A percentile compares a stretch with the other conserved stretches of the same genome.
phyloP scores from a whole-genome alignment of 768 basidiomycete species.

The Suillus clintonianus region DNA sequence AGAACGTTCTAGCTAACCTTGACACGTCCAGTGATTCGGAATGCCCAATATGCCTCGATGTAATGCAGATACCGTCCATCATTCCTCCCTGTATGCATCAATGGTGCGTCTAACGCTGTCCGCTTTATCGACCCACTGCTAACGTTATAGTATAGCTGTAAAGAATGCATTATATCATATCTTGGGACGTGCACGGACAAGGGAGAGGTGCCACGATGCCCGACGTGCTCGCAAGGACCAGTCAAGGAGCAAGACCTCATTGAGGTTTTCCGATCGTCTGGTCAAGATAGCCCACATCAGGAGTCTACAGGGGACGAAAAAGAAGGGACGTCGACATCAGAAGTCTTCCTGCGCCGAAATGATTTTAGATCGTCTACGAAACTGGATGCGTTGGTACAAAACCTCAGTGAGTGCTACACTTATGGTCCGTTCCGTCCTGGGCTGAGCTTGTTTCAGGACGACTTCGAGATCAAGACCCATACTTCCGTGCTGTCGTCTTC shows the following conservation, averaged over 20 bases:
- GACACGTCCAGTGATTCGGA: constrained; percentile 54
- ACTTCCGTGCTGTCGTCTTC: constrained; percentile 84
- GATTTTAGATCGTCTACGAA: constrained; percentile 92
- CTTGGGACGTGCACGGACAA: constrained; percentile 70
- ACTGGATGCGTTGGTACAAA: constrained; percentile 75
- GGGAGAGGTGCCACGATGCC: constrained; percentile 73
- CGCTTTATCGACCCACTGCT: neutral
- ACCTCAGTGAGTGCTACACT: constrained; percentile 55
- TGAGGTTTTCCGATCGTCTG: constrained; percentile 52
- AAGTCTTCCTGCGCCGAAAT: constrained; percentile 68
- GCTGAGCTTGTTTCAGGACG: constrained; percentile 43
- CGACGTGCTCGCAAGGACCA: constrained; percentile 74
- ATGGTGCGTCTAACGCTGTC: constrained; percentile 46
- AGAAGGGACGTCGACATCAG: constrained; percentile 31
- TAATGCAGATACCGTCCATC: constrained; percentile 68
- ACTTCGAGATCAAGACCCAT: constrained; percentile 69
- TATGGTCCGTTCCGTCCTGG: neutral
- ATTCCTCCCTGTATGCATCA: constrained; percentile 78
- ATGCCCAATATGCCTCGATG: constrained; percentile 82
- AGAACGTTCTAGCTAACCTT: constrained; percentile 65
- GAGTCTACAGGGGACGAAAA: constrained; percentile 19
- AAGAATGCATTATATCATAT: constrained; percentile 83
- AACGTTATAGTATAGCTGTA: constrained; percentile 57
- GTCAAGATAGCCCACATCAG: constrained; percentile 4
- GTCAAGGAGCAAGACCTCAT: constrained; percentile 64